phyloP scores from a whole-genome alignment of 208 protist species.

The Sergeia podlipaevii region DNA sequence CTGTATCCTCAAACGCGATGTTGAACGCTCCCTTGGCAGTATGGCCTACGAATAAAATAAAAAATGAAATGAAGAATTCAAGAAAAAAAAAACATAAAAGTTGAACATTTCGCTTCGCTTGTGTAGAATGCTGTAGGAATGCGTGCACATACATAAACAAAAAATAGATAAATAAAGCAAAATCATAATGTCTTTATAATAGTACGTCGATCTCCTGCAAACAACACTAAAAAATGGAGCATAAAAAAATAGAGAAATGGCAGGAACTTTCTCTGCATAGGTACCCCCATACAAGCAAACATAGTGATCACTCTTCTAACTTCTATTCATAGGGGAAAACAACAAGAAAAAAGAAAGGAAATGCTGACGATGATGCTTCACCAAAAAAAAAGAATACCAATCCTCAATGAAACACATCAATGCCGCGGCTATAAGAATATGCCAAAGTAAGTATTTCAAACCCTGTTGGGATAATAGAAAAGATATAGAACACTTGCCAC shows the following conservation, averaged over 20 bases:
- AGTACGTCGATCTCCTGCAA: too few species aligned
- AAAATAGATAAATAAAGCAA: conserved; percentile 29
- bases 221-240: too few species aligned
- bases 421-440: conserved; percentile 34
- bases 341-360: not conserved
- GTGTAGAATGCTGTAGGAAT: not conserved
- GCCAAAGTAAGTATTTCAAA: conserved; percentile 45
- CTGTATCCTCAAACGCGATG: too few species aligned
- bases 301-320: too few species aligned
- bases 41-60: too few species aligned
- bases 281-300: too few species aligned
- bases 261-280: conserved; percentile 10
- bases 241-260: too few species aligned
- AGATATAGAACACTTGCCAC: conserved; percentile 75
- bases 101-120: not conserved
- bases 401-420: conserved; percentile 39
- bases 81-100: not conserved
- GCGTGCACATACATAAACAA: not conserved
- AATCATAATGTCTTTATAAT: too few species aligned
- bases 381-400: not conserved
- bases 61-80: too few species aligned
- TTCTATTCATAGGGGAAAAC: not conserved
- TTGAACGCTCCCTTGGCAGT: too few species aligned
- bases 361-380: not conserved
- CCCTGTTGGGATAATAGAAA: conserved; percentile 61